Conservation (phyloP, 2,329 filamentous ascomycete genomes). For the Tolypocladium cylindrosporum region DNA sequence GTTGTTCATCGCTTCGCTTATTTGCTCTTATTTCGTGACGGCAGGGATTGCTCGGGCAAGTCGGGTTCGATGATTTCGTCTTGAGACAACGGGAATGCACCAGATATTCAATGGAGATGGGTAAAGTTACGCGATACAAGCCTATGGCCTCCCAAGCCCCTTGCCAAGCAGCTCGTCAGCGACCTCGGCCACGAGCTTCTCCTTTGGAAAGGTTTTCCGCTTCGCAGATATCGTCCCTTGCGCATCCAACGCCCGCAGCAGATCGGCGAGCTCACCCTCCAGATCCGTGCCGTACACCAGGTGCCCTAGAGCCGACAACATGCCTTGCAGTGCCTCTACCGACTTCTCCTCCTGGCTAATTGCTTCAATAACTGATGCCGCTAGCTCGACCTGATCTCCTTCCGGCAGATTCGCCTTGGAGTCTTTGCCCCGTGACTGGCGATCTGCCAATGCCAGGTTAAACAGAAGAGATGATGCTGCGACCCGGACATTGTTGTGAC, state of each 20-base stretch:
- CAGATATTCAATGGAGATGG: background rate
- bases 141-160: conserved; percentile 29
- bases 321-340: conserved; percentile 63
- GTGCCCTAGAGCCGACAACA: conserved; percentile 66
- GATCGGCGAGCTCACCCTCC: conserved; percentile 67
- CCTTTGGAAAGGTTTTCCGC: conserved; percentile 42
- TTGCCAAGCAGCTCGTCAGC: conserved; percentile 40
- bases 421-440: conserved; percentile 50
- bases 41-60: too few relatives aligned
- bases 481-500: conserved; percentile 64
- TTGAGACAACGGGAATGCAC: background rate
- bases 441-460: conserved; percentile 67
- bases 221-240: conserved; percentile 51
- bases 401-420: conserved; percentile 51
- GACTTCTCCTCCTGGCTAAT: conserved; percentile 50
- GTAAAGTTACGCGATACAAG: background rate
- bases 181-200: conserved; percentile 48
- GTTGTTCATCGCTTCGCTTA: too few relatives aligned
- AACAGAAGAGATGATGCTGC: conserved; percentile 76
- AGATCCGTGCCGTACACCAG: conserved; percentile 60
- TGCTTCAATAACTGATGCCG: conserved; percentile 71
- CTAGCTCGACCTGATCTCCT: conserved; percentile 68
- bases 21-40: too few relatives aligned
- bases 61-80: too few relatives aligned
- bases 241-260: conserved; percentile 72